Conservation (phyloP, 2,329 filamentous ascomycete species). For the Sordariomycetes sp. region DNA sequence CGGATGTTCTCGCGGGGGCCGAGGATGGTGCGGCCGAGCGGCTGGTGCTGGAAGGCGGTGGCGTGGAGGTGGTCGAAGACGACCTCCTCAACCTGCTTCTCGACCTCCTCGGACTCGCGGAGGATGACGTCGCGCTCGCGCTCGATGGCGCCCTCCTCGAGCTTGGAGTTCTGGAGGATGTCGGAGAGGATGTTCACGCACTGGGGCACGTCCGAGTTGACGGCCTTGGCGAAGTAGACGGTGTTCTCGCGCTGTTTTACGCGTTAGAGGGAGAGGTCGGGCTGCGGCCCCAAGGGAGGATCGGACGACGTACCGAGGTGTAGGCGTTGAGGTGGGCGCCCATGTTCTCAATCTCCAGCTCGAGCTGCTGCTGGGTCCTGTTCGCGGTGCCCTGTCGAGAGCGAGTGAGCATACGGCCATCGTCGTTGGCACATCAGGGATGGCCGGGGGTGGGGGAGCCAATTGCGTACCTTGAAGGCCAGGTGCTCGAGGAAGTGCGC, state of each 20-base stretch:
- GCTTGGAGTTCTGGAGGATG: slow-evolving; percentile 98
- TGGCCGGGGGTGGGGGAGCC: neutral
- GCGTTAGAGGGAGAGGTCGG: neutral
- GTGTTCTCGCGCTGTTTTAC: slow-evolving; percentile 79
- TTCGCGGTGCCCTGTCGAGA: slow-evolving; percentile 67
- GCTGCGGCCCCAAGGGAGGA: neutral
- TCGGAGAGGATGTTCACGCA: slow-evolving; percentile 97
- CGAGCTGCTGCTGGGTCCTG: slow-evolving; percentile 91
- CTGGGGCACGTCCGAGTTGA: slow-evolving; percentile 94
- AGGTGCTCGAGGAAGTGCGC: slow-evolving; percentile 99
- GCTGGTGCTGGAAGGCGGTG: slow-evolving; percentile 93
- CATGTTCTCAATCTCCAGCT: slow-evolving; percentile 99
- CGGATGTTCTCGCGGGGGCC: slow-evolving; percentile 97
- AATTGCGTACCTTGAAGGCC: slow-evolving; percentile 81
- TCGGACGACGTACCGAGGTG: slow-evolving; percentile 66
- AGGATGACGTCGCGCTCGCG: slow-evolving; percentile 98
- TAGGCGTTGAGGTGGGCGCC: slow-evolving; percentile 98
- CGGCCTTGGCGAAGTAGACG: slow-evolving; percentile 98
- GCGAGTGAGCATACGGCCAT: slow-evolving; percentile 2
- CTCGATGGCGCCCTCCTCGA: slow-evolving; percentile 85
- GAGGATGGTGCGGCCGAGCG: slow-evolving; percentile 92
- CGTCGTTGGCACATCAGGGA: neutral
- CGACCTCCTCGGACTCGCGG: slow-evolving; percentile 96
- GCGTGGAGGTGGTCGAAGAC: slow-evolving; percentile 98
- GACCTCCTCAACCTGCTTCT: slow-evolving; percentile 99